phyloP scores from a whole-genome alignment of 768 basidiomycete genomes.

The Aureoboletus auriporus region DNA sequence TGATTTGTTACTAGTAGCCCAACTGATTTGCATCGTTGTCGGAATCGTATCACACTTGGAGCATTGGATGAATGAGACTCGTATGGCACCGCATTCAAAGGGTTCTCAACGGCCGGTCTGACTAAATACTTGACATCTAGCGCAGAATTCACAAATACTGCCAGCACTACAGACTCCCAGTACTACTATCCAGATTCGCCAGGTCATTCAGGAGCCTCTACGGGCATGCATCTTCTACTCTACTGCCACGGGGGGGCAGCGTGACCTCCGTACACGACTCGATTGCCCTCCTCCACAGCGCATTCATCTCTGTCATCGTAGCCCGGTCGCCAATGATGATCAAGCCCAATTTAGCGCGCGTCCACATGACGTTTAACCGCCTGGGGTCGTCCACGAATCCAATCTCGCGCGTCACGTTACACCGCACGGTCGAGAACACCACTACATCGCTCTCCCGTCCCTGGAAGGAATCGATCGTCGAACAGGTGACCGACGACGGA shows the following conservation, averaged over 20 bases:
- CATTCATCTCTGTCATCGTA: constrained; percentile 42
- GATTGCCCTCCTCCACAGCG: constrained; percentile 52
- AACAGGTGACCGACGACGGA: constrained; percentile 17
- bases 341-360: constrained; percentile 52
- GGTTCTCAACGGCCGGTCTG: too few relatives aligned
- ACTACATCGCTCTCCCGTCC: constrained; percentile 66
- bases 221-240: background rate
- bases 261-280: constrained; percentile 28
- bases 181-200: too few relatives aligned
- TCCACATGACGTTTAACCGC: constrained; percentile 64
- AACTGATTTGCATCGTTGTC: too few relatives aligned
- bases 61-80: too few relatives aligned
- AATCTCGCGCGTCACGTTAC: constrained; percentile 55
- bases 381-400: constrained; percentile 65
- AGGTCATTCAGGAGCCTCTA: too few relatives aligned
- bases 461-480: constrained; percentile 47
- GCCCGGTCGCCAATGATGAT: constrained; percentile 56
- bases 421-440: constrained; percentile 61
- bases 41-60: too few relatives aligned
- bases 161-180: too few relatives aligned
- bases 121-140: too few relatives aligned
- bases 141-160: too few relatives aligned
- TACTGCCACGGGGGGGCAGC: constrained; percentile 8
- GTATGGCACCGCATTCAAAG: too few relatives aligned
- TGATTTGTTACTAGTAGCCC: too few relatives aligned